Evolutionary conservation across 2,329 filamentous ascomycete genomes (phyloP), one percentile per base, ranked within the genome.

Genomic region (Coniochaeta sp.): DNA sequence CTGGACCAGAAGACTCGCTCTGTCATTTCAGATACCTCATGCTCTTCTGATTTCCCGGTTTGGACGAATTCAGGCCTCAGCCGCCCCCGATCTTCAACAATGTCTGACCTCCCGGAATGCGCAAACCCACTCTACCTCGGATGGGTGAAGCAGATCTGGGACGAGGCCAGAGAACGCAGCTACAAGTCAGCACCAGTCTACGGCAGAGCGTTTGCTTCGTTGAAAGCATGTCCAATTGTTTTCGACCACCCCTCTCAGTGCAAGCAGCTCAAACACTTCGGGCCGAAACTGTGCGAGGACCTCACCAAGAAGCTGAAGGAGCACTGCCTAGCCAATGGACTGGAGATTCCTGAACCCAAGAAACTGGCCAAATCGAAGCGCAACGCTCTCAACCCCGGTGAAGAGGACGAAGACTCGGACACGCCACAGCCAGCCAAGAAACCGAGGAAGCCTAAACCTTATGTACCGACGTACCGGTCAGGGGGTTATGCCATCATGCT

Each of bases 111-210:
- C 12, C 38, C 38, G n/a, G 59, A 72, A 26, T 85, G 80, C 57
- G 78, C 82, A 14, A 94, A 94, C 60, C 83, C 87, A 5, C 74
- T 89, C 35, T 75, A 90, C 8, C 75, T 91, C 10, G 70, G 71
- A 57, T 91, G 86, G 83, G 81, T 91, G 49, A 85, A 87, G 61
- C 86, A 91, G 71, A 90, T 85, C 86, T 77, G 86, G 48, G 85
- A 91, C 42, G 65, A 78, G 35, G 87, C 86, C 12, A 76, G 78
- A 48, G 81, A 89, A 58, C 79, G 78, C 45, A 89, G 86, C 62
- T 80, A 81, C 16, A 90, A 89, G 63, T 86, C 85, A 20, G 69
- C 83, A 22, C 81, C 77, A n/a, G 84, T 81, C 0, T 92, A 91
- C 66, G 86, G 81, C 57, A 82, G 85, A 59, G 89, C 89, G 1